Evolutionary conservation across 1,139 yeast genomes (phyloP), one percentile per base, ranked within the genome.

Genomic region (Sugiyamaella pinicola): DNA sequence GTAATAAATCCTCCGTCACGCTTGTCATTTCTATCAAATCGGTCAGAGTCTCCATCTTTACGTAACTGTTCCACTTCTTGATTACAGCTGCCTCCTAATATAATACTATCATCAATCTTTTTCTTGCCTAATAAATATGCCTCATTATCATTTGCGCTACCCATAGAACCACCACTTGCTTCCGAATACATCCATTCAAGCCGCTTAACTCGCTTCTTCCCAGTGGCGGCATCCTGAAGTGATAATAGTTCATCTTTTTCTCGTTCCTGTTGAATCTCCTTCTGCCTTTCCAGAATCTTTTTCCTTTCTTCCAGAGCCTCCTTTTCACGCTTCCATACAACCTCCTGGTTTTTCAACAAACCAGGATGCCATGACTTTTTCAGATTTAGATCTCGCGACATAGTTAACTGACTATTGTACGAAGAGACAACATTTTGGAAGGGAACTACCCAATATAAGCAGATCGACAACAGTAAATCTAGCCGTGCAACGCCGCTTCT

Each of bases 311-410:
- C 80, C 8, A 89, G 73, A 19, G 87, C 84, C 49, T 84, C 85
- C 64, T 89, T 91, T 65, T 93, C 98, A 54, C 76, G 78, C 61
- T 83, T 78, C 95, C 96, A 87, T 31, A 91, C 93, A 65, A 84
- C 86, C 61, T 84, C 85, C 70, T 86, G 91, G 74, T 93, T 93
- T 70, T 87, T 87, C 63, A 87, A 75, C 49, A 88, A 75, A 40
- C 87, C 91, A 2, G 98, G 97, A 68, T 91, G 90, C 98, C 98
- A 93, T 55, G 98, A 91, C 69, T 93, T 93, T 71, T 91, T 86
- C 55, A 90, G 71, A 67, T 91, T 91, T 59, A 91, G 75, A 69
- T 91, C 96, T 6, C 95, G 90, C 1, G 95, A 88, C 62, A 69
- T 69, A 13, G 7, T 53, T n/a, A 4, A 8, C 10, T 13, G 4